A percentile compares a stretch with the other conserved stretches of the same genome.
phyloP scores from a whole-genome alignment of 345 rosid species.

The Garcia nutans region DNA sequence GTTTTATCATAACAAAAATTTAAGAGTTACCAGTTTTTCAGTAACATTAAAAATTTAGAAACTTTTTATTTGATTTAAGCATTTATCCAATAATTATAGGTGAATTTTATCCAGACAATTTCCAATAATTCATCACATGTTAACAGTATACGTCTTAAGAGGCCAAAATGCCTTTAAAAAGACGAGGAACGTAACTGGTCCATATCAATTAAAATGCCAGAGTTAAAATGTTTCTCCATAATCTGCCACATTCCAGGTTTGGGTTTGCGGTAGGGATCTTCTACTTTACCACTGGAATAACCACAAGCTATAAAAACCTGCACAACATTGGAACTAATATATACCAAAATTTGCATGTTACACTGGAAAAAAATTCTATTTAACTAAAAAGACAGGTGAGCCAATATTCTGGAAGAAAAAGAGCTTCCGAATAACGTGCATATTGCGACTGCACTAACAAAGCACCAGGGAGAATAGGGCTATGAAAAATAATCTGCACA shows the following conservation, averaged over 20 bases:
- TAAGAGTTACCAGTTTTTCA: too few relatives aligned
- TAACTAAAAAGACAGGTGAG: not conserved
- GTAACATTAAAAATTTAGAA: too few relatives aligned
- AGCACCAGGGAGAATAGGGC: not conserved
- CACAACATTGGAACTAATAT: conserved; percentile 14
- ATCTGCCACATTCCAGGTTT: conserved; percentile 88
- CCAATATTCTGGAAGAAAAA: not conserved
- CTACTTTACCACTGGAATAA: conserved; percentile 44
- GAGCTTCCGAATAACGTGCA: not conserved
- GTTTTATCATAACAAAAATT: too few relatives aligned
- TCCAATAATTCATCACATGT: not conserved
- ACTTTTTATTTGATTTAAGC: too few relatives aligned
- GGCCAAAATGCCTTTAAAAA: not conserved
- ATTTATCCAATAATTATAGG: too few relatives aligned
- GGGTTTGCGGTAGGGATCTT: conserved; percentile 83
- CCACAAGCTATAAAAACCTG: conserved; percentile 96
- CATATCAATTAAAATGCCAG: conserved; percentile 73
- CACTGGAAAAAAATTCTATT: not conserved
- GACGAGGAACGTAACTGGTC: conserved; percentile 53
- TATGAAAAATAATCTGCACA: too few relatives aligned
- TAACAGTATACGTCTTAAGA: not conserved
- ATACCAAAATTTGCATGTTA: not conserved
- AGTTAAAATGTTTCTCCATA: conserved; percentile 82
- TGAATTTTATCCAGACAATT: too few relatives aligned
- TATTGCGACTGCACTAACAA: not conserved